Evolutionary conservation across 257 asterid genomes (phyloP).

Genomic region (Solanum commersonii): DNA sequence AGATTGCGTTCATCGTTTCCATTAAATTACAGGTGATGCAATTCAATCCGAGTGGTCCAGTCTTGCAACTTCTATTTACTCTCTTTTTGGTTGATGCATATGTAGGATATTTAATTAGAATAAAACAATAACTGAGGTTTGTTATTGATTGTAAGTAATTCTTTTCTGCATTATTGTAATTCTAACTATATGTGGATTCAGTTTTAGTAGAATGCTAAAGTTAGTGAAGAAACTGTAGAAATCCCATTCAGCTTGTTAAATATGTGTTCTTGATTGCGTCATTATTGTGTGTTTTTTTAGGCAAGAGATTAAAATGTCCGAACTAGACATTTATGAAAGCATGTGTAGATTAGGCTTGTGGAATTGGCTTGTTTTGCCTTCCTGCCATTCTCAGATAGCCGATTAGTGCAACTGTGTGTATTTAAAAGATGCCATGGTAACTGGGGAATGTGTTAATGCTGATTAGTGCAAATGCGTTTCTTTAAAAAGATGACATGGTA

Average conservation of each 20-base stretch:
- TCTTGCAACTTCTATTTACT: neutral
- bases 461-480: neutral
- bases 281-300: neutral
- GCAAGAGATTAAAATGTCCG: neutral
- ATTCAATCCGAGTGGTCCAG: neutral
- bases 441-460: neutral
- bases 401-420: neutral
- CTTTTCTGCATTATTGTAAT: neutral
- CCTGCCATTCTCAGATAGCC: neutral
- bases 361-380: neutral
- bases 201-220: neutral
- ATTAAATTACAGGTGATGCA: neutral
- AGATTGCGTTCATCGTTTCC: neutral
- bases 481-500: neutral
- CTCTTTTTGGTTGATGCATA: neutral
- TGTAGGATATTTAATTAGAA: neutral
- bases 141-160: neutral
- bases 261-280: neutral
- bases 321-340: neutral
- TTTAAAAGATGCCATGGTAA: neutral
- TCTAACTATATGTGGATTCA: neutral
- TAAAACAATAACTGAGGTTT: neutral
- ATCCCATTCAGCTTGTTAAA: neutral
- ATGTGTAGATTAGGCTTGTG: neutral
- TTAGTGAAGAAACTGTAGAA: neutral